phyloP scores from a whole-genome alignment of 306 rosid genomes.

The Vicia faba region DNA sequence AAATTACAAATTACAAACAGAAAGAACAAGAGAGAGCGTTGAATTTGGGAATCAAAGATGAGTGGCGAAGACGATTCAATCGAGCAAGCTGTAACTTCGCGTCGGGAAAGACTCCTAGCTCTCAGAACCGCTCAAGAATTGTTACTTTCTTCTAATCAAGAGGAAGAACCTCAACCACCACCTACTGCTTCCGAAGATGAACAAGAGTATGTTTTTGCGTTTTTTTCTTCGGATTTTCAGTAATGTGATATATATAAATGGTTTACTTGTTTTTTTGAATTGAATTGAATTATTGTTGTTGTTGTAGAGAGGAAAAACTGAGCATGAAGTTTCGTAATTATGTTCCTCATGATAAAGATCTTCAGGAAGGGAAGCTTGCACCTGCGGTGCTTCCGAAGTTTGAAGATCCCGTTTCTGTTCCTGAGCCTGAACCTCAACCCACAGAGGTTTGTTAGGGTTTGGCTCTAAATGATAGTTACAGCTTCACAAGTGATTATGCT shows the following conservation, averaged over 20 bases:
- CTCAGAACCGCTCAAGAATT: constrained; percentile 79
- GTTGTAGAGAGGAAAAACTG: constrained; percentile 43
- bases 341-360: constrained; percentile 89
- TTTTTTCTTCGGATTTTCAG: not conserved
- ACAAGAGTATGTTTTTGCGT: constrained; percentile 38
- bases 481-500: not conserved
- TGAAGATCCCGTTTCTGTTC: constrained; percentile 78
- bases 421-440: constrained; percentile 54
- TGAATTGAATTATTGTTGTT: constrained; percentile 1
- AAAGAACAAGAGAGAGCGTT: not conserved
- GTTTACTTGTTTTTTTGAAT: not conserved
- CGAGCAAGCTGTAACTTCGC: constrained; percentile 69
- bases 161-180: constrained; percentile 2
- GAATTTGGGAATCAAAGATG: constrained; percentile 41
- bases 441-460: constrained; percentile 48
- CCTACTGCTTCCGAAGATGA: not conserved
- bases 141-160: constrained; percentile 47
- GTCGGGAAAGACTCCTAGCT: constrained; percentile 77
- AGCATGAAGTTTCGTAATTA: constrained; percentile 89
- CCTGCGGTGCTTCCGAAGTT: constrained; percentile 85
- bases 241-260: not conserved
- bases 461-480: not conserved
- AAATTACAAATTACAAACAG: not conserved
- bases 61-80: constrained; percentile 62
- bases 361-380: constrained; percentile 81